These are phyloP conservation scores for Chloris gayana DNA, from an alignment of 176 grass and related monocot genomes.

Conservation along the genomic window DNA sequence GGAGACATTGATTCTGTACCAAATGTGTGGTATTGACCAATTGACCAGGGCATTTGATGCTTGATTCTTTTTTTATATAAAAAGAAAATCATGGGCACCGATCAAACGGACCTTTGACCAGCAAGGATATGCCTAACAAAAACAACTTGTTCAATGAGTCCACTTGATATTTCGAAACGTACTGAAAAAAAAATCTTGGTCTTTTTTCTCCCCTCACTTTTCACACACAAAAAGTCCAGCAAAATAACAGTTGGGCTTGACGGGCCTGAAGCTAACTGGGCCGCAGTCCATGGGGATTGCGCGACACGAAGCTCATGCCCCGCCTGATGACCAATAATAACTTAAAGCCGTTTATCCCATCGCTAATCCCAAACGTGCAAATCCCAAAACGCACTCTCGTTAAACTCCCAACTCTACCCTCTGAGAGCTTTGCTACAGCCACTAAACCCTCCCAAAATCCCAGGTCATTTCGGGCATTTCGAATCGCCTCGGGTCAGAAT, in stretches of 20 bases:
- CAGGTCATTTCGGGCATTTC: conserved; percentile 36
- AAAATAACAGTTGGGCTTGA: background rate
- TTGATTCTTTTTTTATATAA: background rate
- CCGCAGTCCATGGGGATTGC: conserved; percentile 35
- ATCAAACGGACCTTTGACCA: background rate
- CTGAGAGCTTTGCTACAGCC: conserved; percentile 6
- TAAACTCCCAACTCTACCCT: background rate
- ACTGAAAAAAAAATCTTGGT: background rate
- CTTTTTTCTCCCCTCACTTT: background rate
- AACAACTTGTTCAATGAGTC: background rate
- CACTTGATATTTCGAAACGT: background rate
- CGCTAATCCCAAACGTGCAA: conserved; percentile 59
- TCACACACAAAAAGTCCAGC: background rate
- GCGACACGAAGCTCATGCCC: conserved; percentile 20
- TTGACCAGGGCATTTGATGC: background rate
- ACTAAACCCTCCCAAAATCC: background rate
- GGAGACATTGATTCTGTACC: background rate
- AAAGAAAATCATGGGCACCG: background rate
- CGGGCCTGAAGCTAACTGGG: conserved; percentile 25
- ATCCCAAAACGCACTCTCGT: conserved; percentile 38
- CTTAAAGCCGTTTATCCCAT: conserved; percentile 14
- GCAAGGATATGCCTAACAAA: background rate
- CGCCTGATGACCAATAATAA: conserved; percentile 39
- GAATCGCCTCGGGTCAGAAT: conserved; percentile 1
- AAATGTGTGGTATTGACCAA: background rate